Conservation (phyloP, 2,329 filamentous ascomycete species). For the Colletotrichum neosansevieriae region DNA sequence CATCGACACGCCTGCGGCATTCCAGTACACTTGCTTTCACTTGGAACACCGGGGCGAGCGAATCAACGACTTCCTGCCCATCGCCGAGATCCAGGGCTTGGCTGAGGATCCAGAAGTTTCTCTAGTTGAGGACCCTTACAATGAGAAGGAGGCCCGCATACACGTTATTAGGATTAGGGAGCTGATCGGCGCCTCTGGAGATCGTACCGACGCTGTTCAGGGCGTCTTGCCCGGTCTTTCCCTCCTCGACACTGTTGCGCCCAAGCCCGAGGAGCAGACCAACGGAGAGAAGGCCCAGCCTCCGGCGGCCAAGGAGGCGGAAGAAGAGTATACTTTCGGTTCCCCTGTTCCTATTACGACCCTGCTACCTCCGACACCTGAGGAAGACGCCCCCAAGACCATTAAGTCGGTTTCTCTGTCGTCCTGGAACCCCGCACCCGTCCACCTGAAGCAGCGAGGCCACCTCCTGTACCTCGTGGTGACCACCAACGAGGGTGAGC, state of each 20-base stretch:
- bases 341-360: conserved; percentile 75
- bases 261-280: conserved; percentile 54
- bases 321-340: conserved; percentile 83
- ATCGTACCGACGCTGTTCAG: conserved; percentile 87
- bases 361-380: conserved; percentile 73
- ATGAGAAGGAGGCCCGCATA: conserved; percentile 96
- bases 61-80: conserved; percentile 94
- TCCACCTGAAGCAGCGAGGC: conserved; percentile 89
- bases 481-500: conserved; percentile 94
- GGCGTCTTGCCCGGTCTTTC: conserved; percentile 88
- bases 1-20: conserved; percentile 90
- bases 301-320: conserved; percentile 42
- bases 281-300: conserved; percentile 57
- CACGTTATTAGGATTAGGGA: conserved; percentile 93
- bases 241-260: conserved; percentile 83
- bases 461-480: conserved; percentile 92
- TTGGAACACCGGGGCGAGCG: conserved; percentile 89
- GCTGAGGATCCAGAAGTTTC: conserved; percentile 81
- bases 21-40: conserved; percentile 99
- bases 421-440: conserved; percentile 95
- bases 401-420: conserved; percentile 91
- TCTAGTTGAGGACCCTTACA: conserved; percentile 95
- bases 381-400: conserved; percentile 83
- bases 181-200: conserved; percentile 89
- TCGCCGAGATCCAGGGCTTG: conserved; percentile 88